These are phyloP conservation scores for Tilletia setariae DNA, from an alignment of 1,284 basidiomycete genomes.

Conservation along the genomic window DNA sequence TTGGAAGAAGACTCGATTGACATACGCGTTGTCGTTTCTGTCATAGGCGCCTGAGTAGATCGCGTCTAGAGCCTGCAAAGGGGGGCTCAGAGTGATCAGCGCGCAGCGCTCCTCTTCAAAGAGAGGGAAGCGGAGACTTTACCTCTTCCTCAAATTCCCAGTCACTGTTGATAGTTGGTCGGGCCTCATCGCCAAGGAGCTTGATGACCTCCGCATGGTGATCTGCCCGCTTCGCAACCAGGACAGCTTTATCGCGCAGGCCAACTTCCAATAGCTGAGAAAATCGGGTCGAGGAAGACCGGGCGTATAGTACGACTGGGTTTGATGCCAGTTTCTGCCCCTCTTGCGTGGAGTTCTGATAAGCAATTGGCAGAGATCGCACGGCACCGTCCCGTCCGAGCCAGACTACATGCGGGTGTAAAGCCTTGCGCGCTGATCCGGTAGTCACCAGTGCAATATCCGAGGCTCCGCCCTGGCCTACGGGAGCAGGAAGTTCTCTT, in stretches of 20 bases:
- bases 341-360: neutral
- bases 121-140: neutral
- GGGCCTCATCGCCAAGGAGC: slow-evolving; percentile 29
- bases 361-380: slow-evolving; percentile 31
- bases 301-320: slow-evolving; percentile 30
- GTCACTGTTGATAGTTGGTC: slow-evolving; percentile 27
- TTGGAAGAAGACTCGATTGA: slow-evolving; percentile 68
- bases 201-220: slow-evolving; percentile 38
- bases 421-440: neutral
- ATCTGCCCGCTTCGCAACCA: slow-evolving; percentile 39
- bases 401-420: slow-evolving; percentile 44
- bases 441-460: neutral
- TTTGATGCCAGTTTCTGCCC: slow-evolving; percentile 28
- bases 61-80: slow-evolving; percentile 41
- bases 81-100: slow-evolving; percentile 21
- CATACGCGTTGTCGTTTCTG: slow-evolving; percentile 62
- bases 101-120: neutral
- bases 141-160: slow-evolving; percentile 42
- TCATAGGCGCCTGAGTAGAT: slow-evolving; percentile 62
- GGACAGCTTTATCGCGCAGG: slow-evolving; percentile 41
- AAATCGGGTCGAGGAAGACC: slow-evolving; percentile 15
- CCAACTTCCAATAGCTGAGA: slow-evolving; percentile 34
- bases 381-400: slow-evolving; percentile 41
- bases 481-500: neutral
- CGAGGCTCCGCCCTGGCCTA: neutral